phyloP scores from a whole-genome alignment of 2,329 filamentous ascomycete species.

The Exophiala aquamarina region DNA sequence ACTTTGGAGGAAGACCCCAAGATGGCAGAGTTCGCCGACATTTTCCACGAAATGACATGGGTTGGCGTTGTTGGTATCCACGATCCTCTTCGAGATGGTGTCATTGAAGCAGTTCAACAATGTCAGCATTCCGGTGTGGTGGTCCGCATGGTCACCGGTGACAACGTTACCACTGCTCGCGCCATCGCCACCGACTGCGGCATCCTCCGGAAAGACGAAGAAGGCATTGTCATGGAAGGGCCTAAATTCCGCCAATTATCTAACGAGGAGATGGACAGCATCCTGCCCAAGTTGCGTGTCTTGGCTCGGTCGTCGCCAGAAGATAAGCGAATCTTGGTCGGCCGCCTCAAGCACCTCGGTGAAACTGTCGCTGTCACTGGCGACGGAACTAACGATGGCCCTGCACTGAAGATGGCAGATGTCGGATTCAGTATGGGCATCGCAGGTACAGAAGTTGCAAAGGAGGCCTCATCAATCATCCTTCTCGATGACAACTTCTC shows the following conservation, averaged over 20 bases:
- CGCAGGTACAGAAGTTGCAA: conserved; percentile 66
- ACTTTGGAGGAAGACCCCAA: conserved; percentile 60
- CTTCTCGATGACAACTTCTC: conserved; percentile 67
- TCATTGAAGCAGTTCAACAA: conserved; percentile 65
- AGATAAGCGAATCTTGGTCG: conserved; percentile 65
- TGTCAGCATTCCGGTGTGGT: conserved; percentile 69
- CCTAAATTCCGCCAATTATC: conserved; percentile 64
- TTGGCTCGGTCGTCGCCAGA: conserved; percentile 66
- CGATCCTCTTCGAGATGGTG: conserved; percentile 69
- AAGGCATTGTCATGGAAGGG: conserved; percentile 67
- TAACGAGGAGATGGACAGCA: conserved; percentile 58
- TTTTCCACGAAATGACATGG: conserved; percentile 73
- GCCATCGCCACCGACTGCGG: conserved; percentile 75
- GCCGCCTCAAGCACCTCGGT: conserved; percentile 60
- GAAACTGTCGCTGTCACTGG: conserved; percentile 65
- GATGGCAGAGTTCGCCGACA: conserved; percentile 64
- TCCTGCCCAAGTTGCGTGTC: conserved; percentile 62
- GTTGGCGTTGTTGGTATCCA: conserved; percentile 72
- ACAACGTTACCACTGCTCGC: conserved; percentile 70
- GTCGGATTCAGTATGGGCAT: conserved; percentile 70
- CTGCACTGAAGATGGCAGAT: conserved; percentile 65
- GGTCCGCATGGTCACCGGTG: conserved; percentile 73
- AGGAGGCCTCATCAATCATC: conserved; percentile 68
- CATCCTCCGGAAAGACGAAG: conserved; percentile 55
- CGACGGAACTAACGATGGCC: conserved; percentile 67